phyloP scores from a whole-genome alignment of 169 alveolate species.

The Neospora caninum region DNA sequence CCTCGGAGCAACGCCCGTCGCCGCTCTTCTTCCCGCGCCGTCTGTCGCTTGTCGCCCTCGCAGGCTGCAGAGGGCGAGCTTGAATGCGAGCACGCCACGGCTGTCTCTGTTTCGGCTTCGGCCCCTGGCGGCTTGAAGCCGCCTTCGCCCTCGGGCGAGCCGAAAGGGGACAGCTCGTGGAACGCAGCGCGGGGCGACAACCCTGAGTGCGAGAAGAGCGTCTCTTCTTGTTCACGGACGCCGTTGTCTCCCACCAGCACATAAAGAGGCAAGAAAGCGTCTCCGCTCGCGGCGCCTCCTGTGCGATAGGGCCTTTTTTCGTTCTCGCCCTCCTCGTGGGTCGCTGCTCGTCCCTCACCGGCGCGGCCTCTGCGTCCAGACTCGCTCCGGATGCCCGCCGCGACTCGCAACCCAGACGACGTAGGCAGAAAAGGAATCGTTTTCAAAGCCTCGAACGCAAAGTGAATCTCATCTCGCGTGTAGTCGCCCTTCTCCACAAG shows the following conservation, averaged over 20 bases:
- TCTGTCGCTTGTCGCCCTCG: not conserved
- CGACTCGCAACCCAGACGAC: slow-evolving; percentile 38
- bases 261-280: not conserved
- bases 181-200: no score
- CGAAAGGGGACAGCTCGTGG: no score
- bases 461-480: not conserved
- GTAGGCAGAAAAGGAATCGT: slow-evolving; percentile 59
- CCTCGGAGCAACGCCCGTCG: no score
- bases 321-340: no score
- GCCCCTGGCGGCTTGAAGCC: no score
- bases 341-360: not conserved
- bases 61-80: not conserved
- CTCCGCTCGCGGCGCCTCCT: no score
- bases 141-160: no score
- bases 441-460: slow-evolving; percentile 20
- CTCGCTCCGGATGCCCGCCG: slow-evolving; percentile 24
- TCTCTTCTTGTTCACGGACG: not conserved
- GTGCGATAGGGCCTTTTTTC: no score
- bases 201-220: not conserved
- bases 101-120: no score
- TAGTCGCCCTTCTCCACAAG: slow-evolving; percentile 21
- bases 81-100: not conserved
- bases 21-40: not conserved
- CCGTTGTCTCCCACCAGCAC: slow-evolving; percentile 36
- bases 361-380: slow-evolving; percentile 16